These are phyloP conservation scores for Globisporangium nagaii DNA, from an alignment of 352 stramenopile genomes.

Conservation along the genomic window DNA sequence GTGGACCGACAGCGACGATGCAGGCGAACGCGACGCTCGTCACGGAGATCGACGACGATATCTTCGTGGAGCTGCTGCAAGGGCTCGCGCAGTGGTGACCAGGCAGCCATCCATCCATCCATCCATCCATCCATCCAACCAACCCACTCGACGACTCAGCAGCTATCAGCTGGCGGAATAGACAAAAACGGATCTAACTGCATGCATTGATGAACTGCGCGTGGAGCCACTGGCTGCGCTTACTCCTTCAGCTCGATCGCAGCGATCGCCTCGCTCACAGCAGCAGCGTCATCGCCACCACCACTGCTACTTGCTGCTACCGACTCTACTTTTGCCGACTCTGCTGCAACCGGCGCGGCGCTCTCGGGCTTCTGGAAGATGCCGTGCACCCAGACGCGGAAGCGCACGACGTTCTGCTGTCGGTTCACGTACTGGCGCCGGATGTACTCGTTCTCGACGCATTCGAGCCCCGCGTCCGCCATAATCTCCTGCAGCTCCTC, in stretches of 20 bases:
- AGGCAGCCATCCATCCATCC: background rate
- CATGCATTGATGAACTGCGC: background rate
- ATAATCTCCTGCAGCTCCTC: conserved; percentile 74
- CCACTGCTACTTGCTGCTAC: background rate
- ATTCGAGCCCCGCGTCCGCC: conserved; percentile 44
- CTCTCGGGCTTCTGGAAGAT: conserved; percentile 75
- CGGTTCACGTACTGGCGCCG: conserved; percentile 85
- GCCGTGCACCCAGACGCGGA: conserved; percentile 84
- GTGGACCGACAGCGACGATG: conserved; percentile 16
- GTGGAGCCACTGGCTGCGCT: background rate
- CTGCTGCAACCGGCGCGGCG: background rate
- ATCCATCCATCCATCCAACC: too few species aligned
- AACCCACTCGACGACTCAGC: too few species aligned
- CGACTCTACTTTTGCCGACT: background rate
- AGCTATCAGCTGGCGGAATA: too few species aligned
- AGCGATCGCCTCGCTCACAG: background rate
- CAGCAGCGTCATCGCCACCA: background rate
- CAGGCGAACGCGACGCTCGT: conserved; percentile 63
- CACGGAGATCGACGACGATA: conserved; percentile 46
- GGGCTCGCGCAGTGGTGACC: conserved; percentile 22
- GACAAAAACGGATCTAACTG: background rate
- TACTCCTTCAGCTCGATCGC: background rate
- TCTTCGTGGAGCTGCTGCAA: conserved; percentile 60
- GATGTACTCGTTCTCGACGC: conserved; percentile 83
- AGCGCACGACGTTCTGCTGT: conserved; percentile 79